Base-by-base conservation (phyloP, 2,329 filamentous ascomycete species). In the Fusarium sp. region DNA sequence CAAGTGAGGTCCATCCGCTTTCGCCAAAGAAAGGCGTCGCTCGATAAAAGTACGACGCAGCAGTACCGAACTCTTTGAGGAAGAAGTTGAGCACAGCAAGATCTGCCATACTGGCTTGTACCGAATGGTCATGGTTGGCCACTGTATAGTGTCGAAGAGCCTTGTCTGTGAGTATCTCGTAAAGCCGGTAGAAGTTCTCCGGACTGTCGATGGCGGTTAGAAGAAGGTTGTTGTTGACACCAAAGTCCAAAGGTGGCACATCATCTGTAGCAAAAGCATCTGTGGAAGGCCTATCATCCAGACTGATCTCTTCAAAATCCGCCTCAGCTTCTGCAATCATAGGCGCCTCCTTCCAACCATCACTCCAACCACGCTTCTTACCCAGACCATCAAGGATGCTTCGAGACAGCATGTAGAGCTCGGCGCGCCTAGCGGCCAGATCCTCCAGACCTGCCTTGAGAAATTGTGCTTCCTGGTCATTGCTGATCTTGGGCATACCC, bases 41-140 rank as follows among this genome's bases (percentile, higher is more conserved):
- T 45, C 90, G 87, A 73, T 91, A 88, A 74, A 99, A 96, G 74
- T 92, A 95, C 1, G 87, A 87, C 0, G 92, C 90, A 1, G 96
- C 95, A 2, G 89, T 86, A 4, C 83, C 84, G 75, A 90, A 95
- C 69, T 98, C 92, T 22, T 88, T 87, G 5, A 92, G 84, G 63
- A 92, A 88, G 72, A 91, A 96, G 74, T 95, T 95, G 51, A 98
- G 83, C 7, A 96, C 87, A 2, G 94, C 96, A 45, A 98, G 86
- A 78, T 99, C 96, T 11, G 93, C 92, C 78, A 95, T 88, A 63
- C 91, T 90, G 20, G 90, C 87, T 72, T 97, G 90, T 1, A 92
- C 90, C 9, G 93, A 92, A 72, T 97, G 91, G 1, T 85, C 85
- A 68, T 95, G 92, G 57, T 90, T 92, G 6, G 95, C 94, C 6